Evolutionary conservation across 2,329 filamentous ascomycete species (phyloP).

Genomic region (Penicillium sp.): DNA sequence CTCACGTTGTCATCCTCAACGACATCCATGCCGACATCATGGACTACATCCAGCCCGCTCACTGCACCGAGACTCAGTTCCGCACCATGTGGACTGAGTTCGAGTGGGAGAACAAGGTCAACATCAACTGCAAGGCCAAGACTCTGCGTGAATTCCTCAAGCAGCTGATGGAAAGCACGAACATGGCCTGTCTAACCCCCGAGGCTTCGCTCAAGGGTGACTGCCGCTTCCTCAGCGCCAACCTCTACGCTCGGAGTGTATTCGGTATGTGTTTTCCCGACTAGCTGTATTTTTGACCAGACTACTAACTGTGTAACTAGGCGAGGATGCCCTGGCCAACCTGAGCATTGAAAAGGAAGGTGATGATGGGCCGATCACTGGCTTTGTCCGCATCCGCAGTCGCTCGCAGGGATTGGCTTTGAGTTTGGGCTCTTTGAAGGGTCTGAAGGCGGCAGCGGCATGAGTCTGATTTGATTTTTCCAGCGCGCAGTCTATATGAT

Average conservation of each 20-base stretch:
- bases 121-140: constrained; percentile 97
- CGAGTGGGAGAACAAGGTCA: constrained; percentile 99
- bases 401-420: constrained; percentile 91
- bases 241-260: constrained; percentile 91
- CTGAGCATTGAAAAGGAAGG: constrained; percentile 97
- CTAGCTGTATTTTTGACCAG: background rate
- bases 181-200: constrained; percentile 96
- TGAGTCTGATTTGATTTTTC: constrained; percentile 30
- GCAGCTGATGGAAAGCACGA: constrained; percentile 93
- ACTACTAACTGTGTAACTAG: constrained; percentile 48
- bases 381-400: constrained; percentile 96
- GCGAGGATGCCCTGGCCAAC: constrained; percentile 96
- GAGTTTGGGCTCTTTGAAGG: constrained; percentile 90
- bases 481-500: constrained; percentile 30
- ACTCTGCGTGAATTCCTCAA: constrained; percentile 85
- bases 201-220: constrained; percentile 95
- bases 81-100: constrained; percentile 99
- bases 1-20: constrained; percentile 95
- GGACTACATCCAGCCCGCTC: constrained; percentile 98
- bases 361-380: constrained; percentile 89
- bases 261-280: constrained; percentile 68
- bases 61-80: constrained; percentile 97
- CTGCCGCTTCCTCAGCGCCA: constrained; percentile 95
- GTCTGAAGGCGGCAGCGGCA: constrained; percentile 65
- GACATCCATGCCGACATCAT: constrained; percentile 98